Conservation (phyloP, 2,329 filamentous ascomycete species). For the Fusarium falciforme region DNA sequence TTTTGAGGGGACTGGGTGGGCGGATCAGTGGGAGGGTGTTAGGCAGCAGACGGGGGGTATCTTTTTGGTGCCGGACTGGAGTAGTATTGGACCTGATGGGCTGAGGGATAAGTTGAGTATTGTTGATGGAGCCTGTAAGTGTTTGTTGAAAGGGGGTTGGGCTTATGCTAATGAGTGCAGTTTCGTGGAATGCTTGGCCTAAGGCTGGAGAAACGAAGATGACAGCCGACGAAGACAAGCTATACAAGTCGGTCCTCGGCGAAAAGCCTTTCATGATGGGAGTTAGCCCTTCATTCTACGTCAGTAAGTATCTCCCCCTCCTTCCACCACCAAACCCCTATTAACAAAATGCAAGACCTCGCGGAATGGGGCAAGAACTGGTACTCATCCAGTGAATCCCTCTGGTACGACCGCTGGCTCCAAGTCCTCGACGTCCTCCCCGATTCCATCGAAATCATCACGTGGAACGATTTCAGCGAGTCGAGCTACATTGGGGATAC, state of each 20-base stretch:
- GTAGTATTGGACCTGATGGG: conserved; percentile 38
- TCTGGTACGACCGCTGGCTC: conserved; percentile 71
- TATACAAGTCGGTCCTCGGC: conserved; percentile 48
- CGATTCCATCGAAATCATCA: conserved; percentile 58
- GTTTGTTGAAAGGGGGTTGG: not conserved
- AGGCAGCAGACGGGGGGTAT: conserved; percentile 48
- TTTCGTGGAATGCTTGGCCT: conserved; percentile 57
- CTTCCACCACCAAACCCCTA: not conserved
- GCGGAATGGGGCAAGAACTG: conserved; percentile 69
- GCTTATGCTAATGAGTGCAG: conserved; percentile 25
- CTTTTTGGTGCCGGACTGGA: conserved; percentile 61
- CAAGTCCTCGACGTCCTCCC: conserved; percentile 61
- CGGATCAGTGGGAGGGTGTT: conserved; percentile 58
- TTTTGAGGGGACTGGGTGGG: conserved; percentile 59
- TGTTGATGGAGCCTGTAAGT: conserved; percentile 43
- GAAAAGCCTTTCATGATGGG: conserved; percentile 63
- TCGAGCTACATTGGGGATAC: conserved; percentile 62
- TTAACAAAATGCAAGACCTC: conserved; percentile 49
- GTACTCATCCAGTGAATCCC: conserved; percentile 70
- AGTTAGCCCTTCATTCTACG: conserved; percentile 71
- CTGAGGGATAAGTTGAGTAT: conserved; percentile 34
- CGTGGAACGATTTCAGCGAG: conserved; percentile 68
- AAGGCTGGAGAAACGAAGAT: conserved; percentile 45
- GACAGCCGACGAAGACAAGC: conserved; percentile 48
- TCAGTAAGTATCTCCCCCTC: conserved; percentile 46